phyloP scores from a whole-genome alignment of 2,329 filamentous ascomycete genomes.

The Paradendryphiella salina region DNA sequence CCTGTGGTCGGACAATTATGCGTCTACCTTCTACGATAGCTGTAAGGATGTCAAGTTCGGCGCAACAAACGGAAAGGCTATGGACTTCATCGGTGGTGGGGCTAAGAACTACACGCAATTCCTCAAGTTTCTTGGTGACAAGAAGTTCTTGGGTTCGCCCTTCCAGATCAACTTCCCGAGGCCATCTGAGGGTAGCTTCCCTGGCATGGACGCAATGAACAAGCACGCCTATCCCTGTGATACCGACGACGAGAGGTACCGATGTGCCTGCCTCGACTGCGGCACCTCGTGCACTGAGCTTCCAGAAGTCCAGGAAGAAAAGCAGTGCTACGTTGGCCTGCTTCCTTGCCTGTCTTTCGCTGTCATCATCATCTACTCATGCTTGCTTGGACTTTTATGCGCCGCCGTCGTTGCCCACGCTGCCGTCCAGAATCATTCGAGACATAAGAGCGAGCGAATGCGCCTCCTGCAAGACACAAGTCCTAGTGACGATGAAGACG shows the following conservation, averaged over 20 bases:
- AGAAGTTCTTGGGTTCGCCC: constrained; percentile 87
- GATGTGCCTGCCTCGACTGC: constrained; percentile 93
- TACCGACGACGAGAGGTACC: constrained; percentile 79
- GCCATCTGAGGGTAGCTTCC: constrained; percentile 61
- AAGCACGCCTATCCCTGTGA: constrained; percentile 85
- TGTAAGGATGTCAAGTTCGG: constrained; percentile 99
- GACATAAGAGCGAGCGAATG: constrained; percentile 78
- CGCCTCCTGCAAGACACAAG: constrained; percentile 81
- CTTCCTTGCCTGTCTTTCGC: constrained; percentile 94
- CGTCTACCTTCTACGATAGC: constrained; percentile 87
- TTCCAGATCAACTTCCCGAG: constrained; percentile 96
- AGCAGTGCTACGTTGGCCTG: constrained; percentile 78
- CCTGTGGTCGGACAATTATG: constrained; percentile 80
- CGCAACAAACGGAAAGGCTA: constrained; percentile 87
- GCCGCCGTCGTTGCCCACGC: constrained; percentile 72
- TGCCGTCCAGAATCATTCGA: constrained; percentile 72
- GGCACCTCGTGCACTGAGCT: constrained; percentile 81
- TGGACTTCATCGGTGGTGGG: constrained; percentile 93
- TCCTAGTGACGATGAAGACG: constrained; percentile 90
- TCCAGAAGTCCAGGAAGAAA: constrained; percentile 69
- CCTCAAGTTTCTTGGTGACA: constrained; percentile 88
- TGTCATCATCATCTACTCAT: constrained; percentile 81
- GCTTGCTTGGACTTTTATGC: constrained; percentile 70
- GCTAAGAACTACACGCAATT: constrained; percentile 88
- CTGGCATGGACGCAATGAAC: constrained; percentile 70